Percentiles rank a stretch among this genome's conserved stretches.
These are phyloP conservation scores for Knoxia roxburghii DNA, from an alignment of 257 asterid species.

Conservation along the genomic window DNA sequence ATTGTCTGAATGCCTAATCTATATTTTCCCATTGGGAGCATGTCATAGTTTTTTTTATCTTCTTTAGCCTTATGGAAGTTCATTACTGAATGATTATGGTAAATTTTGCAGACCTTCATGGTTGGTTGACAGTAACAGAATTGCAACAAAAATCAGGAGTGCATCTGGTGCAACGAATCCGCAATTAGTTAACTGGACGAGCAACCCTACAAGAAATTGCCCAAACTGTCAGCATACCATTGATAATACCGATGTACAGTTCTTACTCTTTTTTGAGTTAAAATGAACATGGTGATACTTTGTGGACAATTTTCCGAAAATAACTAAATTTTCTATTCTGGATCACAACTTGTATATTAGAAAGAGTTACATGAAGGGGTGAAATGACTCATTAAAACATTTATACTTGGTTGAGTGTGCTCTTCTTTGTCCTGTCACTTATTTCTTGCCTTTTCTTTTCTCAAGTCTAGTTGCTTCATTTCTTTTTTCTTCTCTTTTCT, in stretches of 20 bases:
- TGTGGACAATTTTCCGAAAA: background rate
- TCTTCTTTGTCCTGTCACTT: background rate
- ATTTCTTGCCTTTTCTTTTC: background rate
- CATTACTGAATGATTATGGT: conserved; percentile 1
- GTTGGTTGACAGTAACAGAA: conserved; percentile 78
- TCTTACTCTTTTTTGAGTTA: conserved; percentile 1
- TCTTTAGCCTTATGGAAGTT: conserved; percentile 7
- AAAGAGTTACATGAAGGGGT: background rate
- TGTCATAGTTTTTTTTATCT: background rate
- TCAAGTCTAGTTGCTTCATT: background rate
- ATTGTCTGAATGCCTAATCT: background rate
- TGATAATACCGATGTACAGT: conserved; percentile 74
- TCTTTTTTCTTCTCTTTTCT: background rate
- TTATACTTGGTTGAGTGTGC: background rate
- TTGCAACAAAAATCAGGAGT: conserved; percentile 82
- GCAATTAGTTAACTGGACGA: conserved; percentile 50
- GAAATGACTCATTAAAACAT: background rate
- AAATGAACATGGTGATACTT: conserved; percentile 6
- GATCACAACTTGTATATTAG: background rate
- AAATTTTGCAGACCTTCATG: conserved; percentile 63
- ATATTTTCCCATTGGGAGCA: background rate
- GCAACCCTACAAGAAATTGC: conserved; percentile 87
- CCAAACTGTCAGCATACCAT: conserved; percentile 68
- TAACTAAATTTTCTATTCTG: background rate
- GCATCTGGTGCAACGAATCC: conserved; percentile 69